Evolutionary conservation across 768 basidiomycete species (phyloP), one percentile per base, ranked within the genome.

Genomic region (Amanita pallidorosea): DNA sequence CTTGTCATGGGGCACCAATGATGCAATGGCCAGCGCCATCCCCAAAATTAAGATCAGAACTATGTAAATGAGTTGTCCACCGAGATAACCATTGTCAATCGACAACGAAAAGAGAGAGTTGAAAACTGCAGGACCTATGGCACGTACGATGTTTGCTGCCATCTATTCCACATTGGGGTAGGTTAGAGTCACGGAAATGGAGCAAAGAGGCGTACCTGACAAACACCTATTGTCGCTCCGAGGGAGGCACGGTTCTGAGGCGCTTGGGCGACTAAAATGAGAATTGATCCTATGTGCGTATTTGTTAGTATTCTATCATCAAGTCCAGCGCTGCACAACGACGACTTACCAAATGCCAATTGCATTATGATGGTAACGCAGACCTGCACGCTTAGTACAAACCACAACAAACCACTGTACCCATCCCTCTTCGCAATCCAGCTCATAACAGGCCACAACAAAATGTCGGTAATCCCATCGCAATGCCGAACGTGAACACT

Each of bases 71-170:
- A 84, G 61, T 49, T 70, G 64, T 2, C 83, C 83, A 7, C 74
- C 75, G 36, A 81, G 61, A 51, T 76, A 70, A 31, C 72, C 61
- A 47, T 69, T 67, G 34, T 75, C 68, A 35, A 80, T 75, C 0
- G 83, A 83, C 29, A 85, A 57, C 27, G 85, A 80, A 65, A 81
- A 88, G 45, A 85, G 70, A 29, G 83, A 83, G 49, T 76, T 80
- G 2, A 80, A 69, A 2, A 70, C 58, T 13, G 76, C 75, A 2
- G 81, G 81, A 13, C 83, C 85, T 57, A 71, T 75, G 3, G 70
- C 67, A 49, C 70, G 63, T 62, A 64, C 66, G n/a, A 70, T 43
- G 54, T 68, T 66, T 20, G 67, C 68, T 20, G 61, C 63, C 64
- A 66, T 65, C 56, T 67, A 53, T 15, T 18, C 20, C 8, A 20